Conservation (phyloP, 495 filamentous ascomycete genomes). For the Ascodesmis nigricans region DNA sequence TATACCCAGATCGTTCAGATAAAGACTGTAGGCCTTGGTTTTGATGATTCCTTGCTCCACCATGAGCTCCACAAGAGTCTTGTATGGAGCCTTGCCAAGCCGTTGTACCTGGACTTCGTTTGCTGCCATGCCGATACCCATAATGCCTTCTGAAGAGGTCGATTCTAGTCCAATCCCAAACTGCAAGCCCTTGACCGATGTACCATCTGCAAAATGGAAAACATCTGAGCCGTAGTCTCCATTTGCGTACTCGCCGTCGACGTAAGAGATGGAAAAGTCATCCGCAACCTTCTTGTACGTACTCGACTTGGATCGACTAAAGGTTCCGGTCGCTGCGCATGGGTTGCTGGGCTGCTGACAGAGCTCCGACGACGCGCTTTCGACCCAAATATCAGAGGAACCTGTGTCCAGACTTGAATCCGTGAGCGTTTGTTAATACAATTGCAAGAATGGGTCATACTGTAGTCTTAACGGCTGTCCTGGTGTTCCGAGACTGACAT, state of each 20-base stretch:
- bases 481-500: constrained; percentile 51
- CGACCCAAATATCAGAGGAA: constrained; percentile 80
- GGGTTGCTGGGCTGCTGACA: constrained; percentile 29
- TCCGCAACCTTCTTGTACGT: constrained; percentile 54
- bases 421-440: neutral
- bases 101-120: constrained; percentile 62
- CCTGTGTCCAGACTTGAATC: constrained; percentile 42
- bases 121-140: constrained; percentile 71
- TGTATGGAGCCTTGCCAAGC: constrained; percentile 37
- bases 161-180: constrained; percentile 72
- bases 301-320: constrained; percentile 52
- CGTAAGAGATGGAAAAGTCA: constrained; percentile 81
- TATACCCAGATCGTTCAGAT: constrained; percentile 55
- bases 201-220: constrained; percentile 38
- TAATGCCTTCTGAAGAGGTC: constrained; percentile 50
- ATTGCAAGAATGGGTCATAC: constrained; percentile 9
- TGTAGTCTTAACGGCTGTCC: constrained; percentile 40
- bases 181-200: constrained; percentile 42
- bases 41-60: constrained; percentile 46
- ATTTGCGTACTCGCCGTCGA: constrained; percentile 55
- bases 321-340: constrained; percentile 41
- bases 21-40: constrained; percentile 68
- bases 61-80: constrained; percentile 60
- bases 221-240: constrained; percentile 76
- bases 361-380: constrained; percentile 39